Evolutionary conservation across 2,329 filamentous ascomycete species (phyloP), one percentile per base, ranked within the genome.

Genomic region (Apiospora hydei): DNA sequence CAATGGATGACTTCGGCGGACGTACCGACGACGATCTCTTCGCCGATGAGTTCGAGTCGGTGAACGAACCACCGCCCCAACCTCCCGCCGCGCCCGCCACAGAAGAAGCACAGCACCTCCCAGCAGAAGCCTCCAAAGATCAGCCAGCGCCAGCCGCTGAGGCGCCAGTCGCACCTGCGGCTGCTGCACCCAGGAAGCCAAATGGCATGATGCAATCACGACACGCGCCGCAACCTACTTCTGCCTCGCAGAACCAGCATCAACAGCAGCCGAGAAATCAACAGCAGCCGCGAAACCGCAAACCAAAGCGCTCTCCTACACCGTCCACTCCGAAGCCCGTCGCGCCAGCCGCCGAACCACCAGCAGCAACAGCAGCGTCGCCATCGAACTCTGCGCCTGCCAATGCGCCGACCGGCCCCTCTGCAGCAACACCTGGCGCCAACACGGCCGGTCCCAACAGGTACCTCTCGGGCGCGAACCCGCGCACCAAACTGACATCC

Each of bases 11-110:
- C 75, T 90, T 90, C 75, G 85, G 86, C 72, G 88, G 88, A 67
- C 85, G 89, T 26, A 90, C 89, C 66, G 89, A 91, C 77, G 89
- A 91, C 75, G 89, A 90, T 77, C 84, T 91, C 72, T 91, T 91
- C 78, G 86, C 87, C 73, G 89, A 91, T 75, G 89, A 91, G 76
- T 89, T 90, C 72, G 89, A 90, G 78, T 88, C 88, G 10, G 84
- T 89, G 69, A 80, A 84, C 53, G 80, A 80, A 74, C 78, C 81
- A 30, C 26, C 41, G 46, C 66, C 66, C 13, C 41, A 13, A n/a
- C 66, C 66, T 4, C 6, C 66, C 30, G 66, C 2, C 10, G 41
- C 16, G 30, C 66, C 68, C 47, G 46, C 8, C 5, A 16, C 26
- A 57, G 38, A 7, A 38, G 18, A 10, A 51, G 30, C 68, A 38